Base-by-base conservation (phyloP, 441 rosid genomes). In the Capsella rubella region DNA sequence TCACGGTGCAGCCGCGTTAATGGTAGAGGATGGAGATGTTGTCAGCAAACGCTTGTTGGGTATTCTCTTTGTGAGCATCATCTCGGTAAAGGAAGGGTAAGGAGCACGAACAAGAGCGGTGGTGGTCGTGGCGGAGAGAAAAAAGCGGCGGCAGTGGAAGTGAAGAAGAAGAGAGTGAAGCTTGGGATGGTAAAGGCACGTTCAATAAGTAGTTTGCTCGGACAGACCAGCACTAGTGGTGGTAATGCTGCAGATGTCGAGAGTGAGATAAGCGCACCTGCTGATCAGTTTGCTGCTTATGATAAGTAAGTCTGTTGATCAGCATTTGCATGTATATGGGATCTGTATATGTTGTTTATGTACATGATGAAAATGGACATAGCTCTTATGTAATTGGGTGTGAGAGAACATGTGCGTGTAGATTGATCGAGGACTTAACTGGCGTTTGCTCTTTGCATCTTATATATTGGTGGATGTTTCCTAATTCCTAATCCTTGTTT, bases 51-150 rank as follows among this genome's bases (percentile, higher is more conserved):
- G 9, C 93, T 93, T 31, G 90, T 86, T 42, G 98, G 98, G 6
- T 93, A 91, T 74, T 91, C 98, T 2, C 90, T 93, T 27, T 93
- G 98, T 47, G 98, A 93, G 82, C 98, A 93, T 80, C 98, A 93
- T 73, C 74, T 93, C 39, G 98, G 98, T 9, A 93, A 93, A 78
- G 98, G 97, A 51, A 84, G 96, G 72, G 87, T 91, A 0, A 77
- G 97, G 78, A 91, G 94, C 79, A 85, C 86, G 82, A 74, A 82
- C 56, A 69, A 79, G 53, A 79, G 74, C 35, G 60, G 42, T 31
- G 53, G 71, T 1, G 32, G 67, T 35, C 59, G 74, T 60, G 74
- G 69, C 8, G 54, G 75, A 2, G 77, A 69, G 37, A 83, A 84
- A 46, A 73, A 71, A 32, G 45, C 71, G 1, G 71, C 43, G 47